Conservation (phyloP, 257 asterid genomes). For the Solanum pinnatisectum region DNA sequence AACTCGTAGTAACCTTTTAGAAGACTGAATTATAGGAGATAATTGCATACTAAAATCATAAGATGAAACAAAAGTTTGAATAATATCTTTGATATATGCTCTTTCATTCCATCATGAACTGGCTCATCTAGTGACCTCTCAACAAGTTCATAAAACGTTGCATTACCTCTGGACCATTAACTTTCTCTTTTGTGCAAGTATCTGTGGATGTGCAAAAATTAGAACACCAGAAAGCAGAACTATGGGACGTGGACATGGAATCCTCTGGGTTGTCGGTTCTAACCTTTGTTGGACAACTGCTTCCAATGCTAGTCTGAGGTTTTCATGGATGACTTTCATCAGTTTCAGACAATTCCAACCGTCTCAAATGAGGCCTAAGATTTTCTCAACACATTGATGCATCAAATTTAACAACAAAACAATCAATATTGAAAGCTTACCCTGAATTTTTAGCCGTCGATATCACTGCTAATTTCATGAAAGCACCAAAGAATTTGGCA, state of each 20-base stretch:
- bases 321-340: constrained; percentile 74
- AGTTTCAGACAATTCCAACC: constrained; percentile 60
- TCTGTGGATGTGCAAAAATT: neutral
- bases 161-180: no score
- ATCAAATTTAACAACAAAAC: neutral
- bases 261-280: neutral
- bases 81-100: constrained; percentile 31
- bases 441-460: no score
- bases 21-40: no score
- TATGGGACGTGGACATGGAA: neutral
- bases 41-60: no score
- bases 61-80: no score
- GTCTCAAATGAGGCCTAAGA: constrained; percentile 85
- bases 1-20: no score
- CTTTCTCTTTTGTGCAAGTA: no score
- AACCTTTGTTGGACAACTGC: constrained; percentile 86
- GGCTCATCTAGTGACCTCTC: constrained; percentile 70
- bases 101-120: constrained; percentile 15
- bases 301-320: constrained; percentile 52
- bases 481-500: no score
- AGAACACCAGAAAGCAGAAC: neutral
- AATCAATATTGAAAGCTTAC: no score
- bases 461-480: no score
- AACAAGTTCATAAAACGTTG: no score
- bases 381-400: constrained; percentile 30